Conservation (phyloP, 2,329 filamentous ascomycete genomes). For the Penicillium sp. region DNA sequence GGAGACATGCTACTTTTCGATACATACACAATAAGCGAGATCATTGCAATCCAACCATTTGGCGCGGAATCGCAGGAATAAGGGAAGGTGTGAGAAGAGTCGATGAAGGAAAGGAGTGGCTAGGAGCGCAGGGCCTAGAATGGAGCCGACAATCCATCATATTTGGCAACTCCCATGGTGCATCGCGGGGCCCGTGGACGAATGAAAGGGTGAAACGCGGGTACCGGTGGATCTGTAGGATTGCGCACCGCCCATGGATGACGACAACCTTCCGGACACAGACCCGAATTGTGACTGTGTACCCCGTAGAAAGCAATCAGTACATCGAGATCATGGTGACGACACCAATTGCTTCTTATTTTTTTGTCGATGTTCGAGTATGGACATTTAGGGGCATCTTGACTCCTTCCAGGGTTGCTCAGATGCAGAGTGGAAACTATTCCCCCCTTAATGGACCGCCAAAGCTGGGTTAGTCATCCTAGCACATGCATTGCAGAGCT, state of each 20-base stretch:
- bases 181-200: neutral
- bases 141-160: slow-evolving; percentile 1
- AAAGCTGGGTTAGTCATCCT: too few relatives aligned
- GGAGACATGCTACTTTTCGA: neutral
- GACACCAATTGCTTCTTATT: neutral
- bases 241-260: slow-evolving; percentile 7
- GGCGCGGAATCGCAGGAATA: neutral
- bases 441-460: too few relatives aligned
- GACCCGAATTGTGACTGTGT: neutral
- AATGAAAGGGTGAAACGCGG: slow-evolving; percentile 11
- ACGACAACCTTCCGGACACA: slow-evolving; percentile 3
- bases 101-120: neutral
- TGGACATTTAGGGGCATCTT: neutral
- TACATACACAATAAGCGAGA: neutral
- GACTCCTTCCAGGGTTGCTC: neutral
- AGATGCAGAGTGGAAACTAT: too few relatives aligned
- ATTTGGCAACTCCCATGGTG: neutral
- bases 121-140: neutral
- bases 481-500: too few relatives aligned
- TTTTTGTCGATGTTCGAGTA: neutral
- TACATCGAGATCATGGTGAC: neutral
- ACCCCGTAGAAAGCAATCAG: too few relatives aligned
- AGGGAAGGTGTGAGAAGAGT: neutral
- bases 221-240: slow-evolving; percentile 1
- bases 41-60: slow-evolving; percentile 1